Percentiles rank a stretch among this genome's conserved stretches.
Conservation (phyloP, 257 asterid species). For the Lithospermum erythrorhizon region DNA sequence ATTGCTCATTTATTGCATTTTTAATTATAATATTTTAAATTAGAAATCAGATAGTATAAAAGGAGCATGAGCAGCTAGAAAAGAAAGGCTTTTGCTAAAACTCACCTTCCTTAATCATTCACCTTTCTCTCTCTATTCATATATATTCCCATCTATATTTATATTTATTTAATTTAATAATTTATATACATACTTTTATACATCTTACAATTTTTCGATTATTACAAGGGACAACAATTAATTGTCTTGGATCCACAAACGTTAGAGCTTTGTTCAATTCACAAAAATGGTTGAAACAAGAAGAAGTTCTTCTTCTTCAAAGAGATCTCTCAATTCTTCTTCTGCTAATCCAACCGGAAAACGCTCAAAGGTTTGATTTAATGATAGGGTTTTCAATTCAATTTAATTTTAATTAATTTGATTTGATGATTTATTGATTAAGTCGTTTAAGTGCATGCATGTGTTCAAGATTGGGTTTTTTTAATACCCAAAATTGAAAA, state of each 20-base stretch:
- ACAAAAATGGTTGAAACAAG: slow-evolving; percentile 76
- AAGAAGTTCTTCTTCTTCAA: slow-evolving; percentile 71
- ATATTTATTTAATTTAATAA: no score
- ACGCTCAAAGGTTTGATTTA: slow-evolving; percentile 63
- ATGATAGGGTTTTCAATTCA: slow-evolving; percentile 5
- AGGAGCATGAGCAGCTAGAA: no score
- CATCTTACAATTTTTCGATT: background rate
- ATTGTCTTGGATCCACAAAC: background rate
- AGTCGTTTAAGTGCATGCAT: background rate
- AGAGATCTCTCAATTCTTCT: slow-evolving; percentile 49
- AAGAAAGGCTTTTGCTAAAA: no score
- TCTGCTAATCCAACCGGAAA: slow-evolving; percentile 53
- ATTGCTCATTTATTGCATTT: no score
- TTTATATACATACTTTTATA: no score
- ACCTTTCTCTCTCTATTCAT: no score
- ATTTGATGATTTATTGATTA: background rate
- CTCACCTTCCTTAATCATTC: no score
- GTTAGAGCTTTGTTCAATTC: slow-evolving; percentile 4
- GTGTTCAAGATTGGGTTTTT: background rate
- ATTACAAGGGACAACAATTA: background rate
- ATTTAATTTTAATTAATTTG: background rate
- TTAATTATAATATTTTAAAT: no score
- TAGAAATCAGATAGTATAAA: no score
- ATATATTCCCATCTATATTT: no score
- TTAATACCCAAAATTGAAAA: background rate